Evolutionary conservation across 129 eudicot genomes (phyloP), one percentile per base, ranked within the genome.

Genomic region (Arctium lappa): DNA sequence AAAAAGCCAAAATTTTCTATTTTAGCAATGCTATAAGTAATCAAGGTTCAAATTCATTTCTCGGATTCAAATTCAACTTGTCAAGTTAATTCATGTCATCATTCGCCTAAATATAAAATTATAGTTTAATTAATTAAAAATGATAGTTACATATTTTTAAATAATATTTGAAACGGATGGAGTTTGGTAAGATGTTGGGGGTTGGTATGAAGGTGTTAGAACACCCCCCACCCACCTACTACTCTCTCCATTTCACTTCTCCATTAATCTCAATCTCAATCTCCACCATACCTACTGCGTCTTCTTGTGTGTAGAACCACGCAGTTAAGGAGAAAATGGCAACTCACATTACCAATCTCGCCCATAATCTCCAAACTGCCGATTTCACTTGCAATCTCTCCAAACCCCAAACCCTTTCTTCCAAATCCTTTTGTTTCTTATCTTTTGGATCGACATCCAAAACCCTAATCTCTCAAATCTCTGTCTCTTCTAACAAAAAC

Each of bases 361-460:
- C 89, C 42, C 85, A 86, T 7, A 84, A 89, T 18, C 78, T 89
- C 46, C 89, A 77, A 66, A 11, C 84, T 74, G 79, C 88, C 82
- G 85, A 87, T 50, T 76, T 86, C 83, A 68, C 46, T 63, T 69
- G 86, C 0, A 89, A 79, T 65, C 71, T 85, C 8, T 72, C 88
- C 12, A 90, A 88, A 85, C 78, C 89, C 81, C 90, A 85, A 83
- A 72, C 40, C 69, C 78, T 86, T 11, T 73, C 62, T 62, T 62
- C 79, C 66, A 88, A 75, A 39, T 87, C 88, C 9, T 81, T 72
- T 4, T 29, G 75, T 74, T 88, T 83, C 39, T 44, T 89, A 78
- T 83, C 84, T 34, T 87, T 94, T 79, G 88, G 88, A 56, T 88
- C 92, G 22, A 91, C 85, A 38, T 44, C 69, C 85, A 84, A 75